Percentiles rank a stretch among this genome's conserved stretches.
phyloP scores from a whole-genome alignment of 305 asterid genomes.

The Vinca major region DNA sequence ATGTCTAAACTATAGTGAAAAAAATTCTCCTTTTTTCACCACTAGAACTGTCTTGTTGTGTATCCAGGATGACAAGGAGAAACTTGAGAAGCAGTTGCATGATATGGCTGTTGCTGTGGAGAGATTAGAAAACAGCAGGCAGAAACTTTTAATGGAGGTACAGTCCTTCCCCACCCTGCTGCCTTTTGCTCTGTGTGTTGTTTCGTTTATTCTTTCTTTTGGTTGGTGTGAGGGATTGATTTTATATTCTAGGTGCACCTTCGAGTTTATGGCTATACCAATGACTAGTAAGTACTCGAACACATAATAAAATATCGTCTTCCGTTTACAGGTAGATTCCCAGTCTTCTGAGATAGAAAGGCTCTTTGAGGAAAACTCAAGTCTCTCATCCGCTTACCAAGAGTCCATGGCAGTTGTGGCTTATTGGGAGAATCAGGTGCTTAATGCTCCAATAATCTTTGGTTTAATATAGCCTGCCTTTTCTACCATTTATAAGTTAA shows the following conservation, averaged over 20 bases:
- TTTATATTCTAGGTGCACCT: neutral
- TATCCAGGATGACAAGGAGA: slow-evolving; percentile 73
- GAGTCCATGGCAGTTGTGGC: slow-evolving; percentile 61
- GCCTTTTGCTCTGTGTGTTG: neutral
- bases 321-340: slow-evolving; percentile 66
- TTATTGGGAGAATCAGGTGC: slow-evolving; percentile 89
- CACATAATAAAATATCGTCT: slow-evolving; percentile 15
- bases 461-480: too few relatives aligned
- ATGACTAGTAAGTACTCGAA: slow-evolving; percentile 1
- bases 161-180: neutral
- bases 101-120: slow-evolving; percentile 93
- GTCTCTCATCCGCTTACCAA: slow-evolving; percentile 67
- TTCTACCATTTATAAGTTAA: too few relatives aligned
- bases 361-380: slow-evolving; percentile 79
- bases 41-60: slow-evolving; percentile 8
- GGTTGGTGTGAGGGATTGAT: neutral
- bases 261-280: neutral
- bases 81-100: slow-evolving; percentile 83
- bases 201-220: neutral
- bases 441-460: neutral
- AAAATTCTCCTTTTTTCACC: too few relatives aligned
- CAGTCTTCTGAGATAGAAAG: slow-evolving; percentile 96
- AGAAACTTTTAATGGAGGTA: slow-evolving; percentile 84
- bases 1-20: too few relatives aligned
- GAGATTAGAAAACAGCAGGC: slow-evolving; percentile 84